These are phyloP conservation scores for Aspergillus sclerotioniger DNA, from an alignment of 495 filamentous ascomycete species.

Conservation along the genomic window DNA sequence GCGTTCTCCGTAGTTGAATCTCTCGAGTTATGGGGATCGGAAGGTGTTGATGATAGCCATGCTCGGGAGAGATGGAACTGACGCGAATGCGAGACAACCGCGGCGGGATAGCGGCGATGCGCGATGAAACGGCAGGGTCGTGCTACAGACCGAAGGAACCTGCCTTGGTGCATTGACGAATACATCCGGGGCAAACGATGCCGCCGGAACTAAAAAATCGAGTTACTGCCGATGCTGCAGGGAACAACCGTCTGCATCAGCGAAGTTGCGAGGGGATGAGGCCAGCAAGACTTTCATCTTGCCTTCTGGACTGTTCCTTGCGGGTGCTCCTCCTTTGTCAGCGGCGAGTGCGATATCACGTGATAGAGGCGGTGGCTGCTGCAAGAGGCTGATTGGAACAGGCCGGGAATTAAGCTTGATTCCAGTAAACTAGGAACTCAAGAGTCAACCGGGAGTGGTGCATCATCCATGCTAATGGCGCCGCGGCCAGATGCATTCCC, in stretches of 20 bases:
- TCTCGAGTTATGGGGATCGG: constrained; percentile 29
- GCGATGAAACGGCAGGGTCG: constrained; percentile 47
- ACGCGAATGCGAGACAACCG: constrained; percentile 26
- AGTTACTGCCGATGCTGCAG: constrained; percentile 24
- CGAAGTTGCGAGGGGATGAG: not conserved
- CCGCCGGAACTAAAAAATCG: constrained; percentile 26
- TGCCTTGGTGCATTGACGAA: constrained; percentile 40
- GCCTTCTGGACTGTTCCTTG: constrained; percentile 7
- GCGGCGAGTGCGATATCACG: constrained; percentile 7
- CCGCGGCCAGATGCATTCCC: too few species aligned
- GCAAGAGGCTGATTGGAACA: not conserved
- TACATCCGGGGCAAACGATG: constrained; percentile 38
- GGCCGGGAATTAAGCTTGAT: not conserved
- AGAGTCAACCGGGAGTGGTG: not conserved
- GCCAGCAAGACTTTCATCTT: not conserved
- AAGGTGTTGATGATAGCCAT: constrained; percentile 35
- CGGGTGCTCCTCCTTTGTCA: constrained; percentile 7
- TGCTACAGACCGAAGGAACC: constrained; percentile 32
- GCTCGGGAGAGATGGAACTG: constrained; percentile 37
- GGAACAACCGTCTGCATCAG: constrained; percentile 18
- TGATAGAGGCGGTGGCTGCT: constrained; percentile 6
- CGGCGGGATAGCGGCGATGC: constrained; percentile 40
- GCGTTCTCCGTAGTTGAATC: constrained; percentile 21
- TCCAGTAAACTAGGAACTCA: not conserved
- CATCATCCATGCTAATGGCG: too few species aligned